A percentile compares a stretch with the other conserved stretches of the same genome.
These are phyloP conservation scores for Gossypium lobatum DNA, from an alignment of 441 rosid genomes.

Conservation along the genomic window DNA sequence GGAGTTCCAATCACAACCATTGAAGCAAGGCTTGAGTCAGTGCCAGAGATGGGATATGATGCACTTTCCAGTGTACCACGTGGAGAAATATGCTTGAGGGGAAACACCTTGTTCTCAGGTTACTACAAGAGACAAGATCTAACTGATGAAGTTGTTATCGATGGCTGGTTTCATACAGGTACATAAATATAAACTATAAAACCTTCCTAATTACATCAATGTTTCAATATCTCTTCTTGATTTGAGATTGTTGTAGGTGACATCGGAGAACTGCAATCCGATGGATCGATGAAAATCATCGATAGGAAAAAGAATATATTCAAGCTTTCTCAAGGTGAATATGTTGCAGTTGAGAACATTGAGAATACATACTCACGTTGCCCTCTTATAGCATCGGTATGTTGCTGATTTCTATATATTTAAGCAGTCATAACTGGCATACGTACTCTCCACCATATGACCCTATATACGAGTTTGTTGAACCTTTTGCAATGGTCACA, in stretches of 20 bases:
- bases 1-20: conserved; percentile 85
- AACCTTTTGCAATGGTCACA: conserved; percentile 17
- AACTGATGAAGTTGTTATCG: conserved; percentile 64
- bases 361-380: conserved; percentile 68
- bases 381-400: conserved; percentile 62
- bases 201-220: background rate
- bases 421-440: background rate
- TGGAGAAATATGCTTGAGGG: conserved; percentile 82
- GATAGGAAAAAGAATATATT: conserved; percentile 93
- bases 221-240: background rate
- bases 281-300: conserved; percentile 81
- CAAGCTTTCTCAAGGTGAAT: conserved; percentile 90
- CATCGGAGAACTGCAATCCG: conserved; percentile 78
- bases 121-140: conserved; percentile 81
- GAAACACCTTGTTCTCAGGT: conserved; percentile 76
- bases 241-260: conserved; percentile 49
- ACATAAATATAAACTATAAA: background rate
- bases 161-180: conserved; percentile 98
- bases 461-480: background rate
- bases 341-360: conserved; percentile 78
- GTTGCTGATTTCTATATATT: background rate
- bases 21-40: conserved; percentile 88
- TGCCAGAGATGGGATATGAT: conserved; percentile 91
- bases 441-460: background rate
- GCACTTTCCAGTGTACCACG: conserved; percentile 53